phyloP scores from a whole-genome alignment of 257 asterid genomes.

The Misopates orontium region DNA sequence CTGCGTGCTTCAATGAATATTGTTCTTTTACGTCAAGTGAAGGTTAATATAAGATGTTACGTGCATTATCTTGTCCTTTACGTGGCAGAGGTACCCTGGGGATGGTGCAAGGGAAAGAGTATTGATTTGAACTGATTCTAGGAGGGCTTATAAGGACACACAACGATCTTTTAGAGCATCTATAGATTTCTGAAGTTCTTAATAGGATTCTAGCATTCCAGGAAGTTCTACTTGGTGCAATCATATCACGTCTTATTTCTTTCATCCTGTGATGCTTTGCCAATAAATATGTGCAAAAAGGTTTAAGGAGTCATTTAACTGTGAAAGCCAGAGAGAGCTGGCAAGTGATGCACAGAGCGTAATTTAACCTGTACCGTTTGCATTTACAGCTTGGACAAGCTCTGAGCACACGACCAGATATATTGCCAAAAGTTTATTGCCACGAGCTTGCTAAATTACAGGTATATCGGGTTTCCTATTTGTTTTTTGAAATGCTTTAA shows the following conservation, averaged over 20 bases:
- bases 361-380: slow-evolving; percentile 26
- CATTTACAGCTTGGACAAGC: slow-evolving; percentile 94
- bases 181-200: not conserved
- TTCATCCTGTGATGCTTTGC: slow-evolving; percentile 4
- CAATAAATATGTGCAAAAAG: slow-evolving; percentile 2
- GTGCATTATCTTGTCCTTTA: no score
- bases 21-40: no score
- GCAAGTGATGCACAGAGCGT: slow-evolving; percentile 19
- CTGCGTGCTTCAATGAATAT: not conserved
- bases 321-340: slow-evolving; percentile 17
- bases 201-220: not conserved
- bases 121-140: no score
- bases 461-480: slow-evolving; percentile 44
- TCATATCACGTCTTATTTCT: not conserved
- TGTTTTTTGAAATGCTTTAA: not conserved
- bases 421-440: slow-evolving; percentile 85
- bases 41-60: no score
- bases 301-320: slow-evolving; percentile 15
- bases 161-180: not conserved
- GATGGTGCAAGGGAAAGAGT: no score
- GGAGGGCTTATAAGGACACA: no score
- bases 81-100: no score
- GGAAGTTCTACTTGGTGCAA: not conserved
- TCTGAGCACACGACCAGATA: slow-evolving; percentile 94
- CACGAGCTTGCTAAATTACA: slow-evolving; percentile 91